phyloP scores from a whole-genome alignment of 768 basidiomycete species.

The Lepiota brunneoincarnata region DNA sequence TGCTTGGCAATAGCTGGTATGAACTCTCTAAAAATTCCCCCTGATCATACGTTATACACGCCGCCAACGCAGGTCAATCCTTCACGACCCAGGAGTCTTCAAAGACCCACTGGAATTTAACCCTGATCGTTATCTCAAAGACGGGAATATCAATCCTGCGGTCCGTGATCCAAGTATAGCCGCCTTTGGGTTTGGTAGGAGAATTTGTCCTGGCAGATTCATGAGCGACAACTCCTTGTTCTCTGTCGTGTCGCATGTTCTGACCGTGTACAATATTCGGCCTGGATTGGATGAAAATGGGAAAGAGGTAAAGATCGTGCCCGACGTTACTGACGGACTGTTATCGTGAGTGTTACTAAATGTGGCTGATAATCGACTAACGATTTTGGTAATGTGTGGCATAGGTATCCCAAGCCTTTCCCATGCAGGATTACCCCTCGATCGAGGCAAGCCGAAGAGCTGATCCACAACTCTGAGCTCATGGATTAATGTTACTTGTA shows the following conservation, averaged over 20 bases:
- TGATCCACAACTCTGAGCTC: not conserved
- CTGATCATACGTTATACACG: conserved; percentile 21
- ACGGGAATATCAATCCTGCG: conserved; percentile 19
- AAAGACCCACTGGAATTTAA: conserved; percentile 22
- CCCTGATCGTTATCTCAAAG: conserved; percentile 28
- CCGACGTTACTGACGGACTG: too few relatives aligned
- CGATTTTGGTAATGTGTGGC: too few relatives aligned
- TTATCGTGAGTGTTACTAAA: too few relatives aligned
- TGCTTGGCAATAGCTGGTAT: not conserved
- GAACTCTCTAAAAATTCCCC: not conserved
- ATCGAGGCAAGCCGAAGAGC: not conserved
- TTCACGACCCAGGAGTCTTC: conserved; percentile 21
- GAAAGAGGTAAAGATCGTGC: too few relatives aligned
- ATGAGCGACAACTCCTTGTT: too few relatives aligned
- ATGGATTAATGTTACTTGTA: too few relatives aligned
- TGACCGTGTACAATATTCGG: too few relatives aligned
- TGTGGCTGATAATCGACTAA: too few relatives aligned
- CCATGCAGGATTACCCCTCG: conserved; percentile 8
- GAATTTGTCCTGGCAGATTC: conserved; percentile 7
- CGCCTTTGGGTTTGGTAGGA: conserved; percentile 6
- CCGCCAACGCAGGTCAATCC: conserved; percentile 19
- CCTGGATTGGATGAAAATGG: too few relatives aligned
- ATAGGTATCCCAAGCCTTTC: conserved; percentile 6
- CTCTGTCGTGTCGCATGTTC: too few relatives aligned
- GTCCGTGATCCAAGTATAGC: conserved; percentile 22